Conservation (phyloP, 768 basidiomycete genomes). For the Brasilioporus rufonigricans region DNA sequence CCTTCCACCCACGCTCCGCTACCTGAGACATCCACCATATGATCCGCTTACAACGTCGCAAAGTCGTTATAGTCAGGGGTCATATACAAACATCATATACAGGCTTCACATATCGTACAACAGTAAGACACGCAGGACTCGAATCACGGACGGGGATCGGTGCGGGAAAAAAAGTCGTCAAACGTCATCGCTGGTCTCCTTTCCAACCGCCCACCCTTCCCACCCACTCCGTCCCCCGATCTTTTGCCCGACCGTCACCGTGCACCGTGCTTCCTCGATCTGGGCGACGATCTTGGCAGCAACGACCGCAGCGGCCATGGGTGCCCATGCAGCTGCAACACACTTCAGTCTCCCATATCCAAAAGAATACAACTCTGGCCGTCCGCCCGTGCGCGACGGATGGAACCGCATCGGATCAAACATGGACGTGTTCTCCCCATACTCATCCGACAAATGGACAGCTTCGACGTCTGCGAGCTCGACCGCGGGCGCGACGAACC, state of each 20-base stretch:
- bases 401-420: constrained; percentile 48
- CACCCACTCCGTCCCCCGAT: constrained; percentile 49
- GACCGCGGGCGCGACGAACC: constrained; percentile 1
- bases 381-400: constrained; percentile 19
- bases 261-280: constrained; percentile 26
- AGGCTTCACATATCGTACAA: constrained; percentile 7
- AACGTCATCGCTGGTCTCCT: neutral
- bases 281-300: constrained; percentile 40
- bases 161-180: neutral
- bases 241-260: constrained; percentile 8
- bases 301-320: constrained; percentile 51
- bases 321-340: constrained; percentile 53
- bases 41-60: too few relatives aligned
- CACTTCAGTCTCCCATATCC: constrained; percentile 40
- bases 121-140: too few relatives aligned
- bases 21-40: too few relatives aligned
- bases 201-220: constrained; percentile 39
- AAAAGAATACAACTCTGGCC: constrained; percentile 40
- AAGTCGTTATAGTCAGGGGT: too few relatives aligned
- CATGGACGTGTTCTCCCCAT: constrained; percentile 33
- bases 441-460: constrained; percentile 16
- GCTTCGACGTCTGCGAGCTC: constrained; percentile 27
- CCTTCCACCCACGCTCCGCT: too few relatives aligned
- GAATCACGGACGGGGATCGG: too few relatives aligned
- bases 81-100: too few relatives aligned